Percentiles rank a stretch among this genome's conserved stretches.
phyloP scores from a whole-genome alignment of 768 basidiomycete species.

The Pulveroboletus sp. region DNA sequence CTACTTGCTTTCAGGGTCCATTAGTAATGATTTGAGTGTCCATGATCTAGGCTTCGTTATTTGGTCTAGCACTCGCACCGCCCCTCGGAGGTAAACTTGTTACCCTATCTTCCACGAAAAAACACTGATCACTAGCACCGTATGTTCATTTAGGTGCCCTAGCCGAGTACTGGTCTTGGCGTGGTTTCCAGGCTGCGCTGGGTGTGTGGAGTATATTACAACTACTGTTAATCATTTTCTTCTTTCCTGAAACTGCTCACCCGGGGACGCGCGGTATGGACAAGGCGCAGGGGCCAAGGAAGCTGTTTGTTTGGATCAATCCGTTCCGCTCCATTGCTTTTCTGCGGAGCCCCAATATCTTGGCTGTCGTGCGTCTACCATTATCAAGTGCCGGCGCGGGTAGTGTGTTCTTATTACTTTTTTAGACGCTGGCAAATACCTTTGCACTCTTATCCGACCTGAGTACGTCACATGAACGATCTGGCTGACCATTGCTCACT shows the following conservation, averaged over 20 bases:
- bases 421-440: conserved; percentile 42
- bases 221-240: conserved; percentile 39
- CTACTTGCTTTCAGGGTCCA: not conserved
- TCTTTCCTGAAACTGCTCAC: conserved; percentile 68
- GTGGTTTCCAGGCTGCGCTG: conserved; percentile 50
- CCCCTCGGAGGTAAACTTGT: conserved; percentile 44
- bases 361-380: conserved; percentile 50
- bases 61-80: conserved; percentile 64
- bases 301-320: conserved; percentile 49
- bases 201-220: conserved; percentile 39
- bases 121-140: not conserved
- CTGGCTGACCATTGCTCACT: not conserved
- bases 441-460: conserved; percentile 27
- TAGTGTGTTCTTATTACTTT: no score
- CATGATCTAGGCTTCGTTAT: conserved; percentile 40
- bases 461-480: conserved; percentile 29
- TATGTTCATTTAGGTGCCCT: conserved; percentile 35
- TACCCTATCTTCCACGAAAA: not conserved
- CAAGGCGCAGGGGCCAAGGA: conserved; percentile 29
- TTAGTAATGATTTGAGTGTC: not conserved
- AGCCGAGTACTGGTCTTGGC: conserved; percentile 66
- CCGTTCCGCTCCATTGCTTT: conserved; percentile 51
- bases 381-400: no score
- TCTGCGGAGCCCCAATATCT: conserved; percentile 58
- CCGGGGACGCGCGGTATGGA: conserved; percentile 57